Evolutionary conservation across 352 stramenopile species (phyloP).

Genomic region (Phytophthora idaei): DNA sequence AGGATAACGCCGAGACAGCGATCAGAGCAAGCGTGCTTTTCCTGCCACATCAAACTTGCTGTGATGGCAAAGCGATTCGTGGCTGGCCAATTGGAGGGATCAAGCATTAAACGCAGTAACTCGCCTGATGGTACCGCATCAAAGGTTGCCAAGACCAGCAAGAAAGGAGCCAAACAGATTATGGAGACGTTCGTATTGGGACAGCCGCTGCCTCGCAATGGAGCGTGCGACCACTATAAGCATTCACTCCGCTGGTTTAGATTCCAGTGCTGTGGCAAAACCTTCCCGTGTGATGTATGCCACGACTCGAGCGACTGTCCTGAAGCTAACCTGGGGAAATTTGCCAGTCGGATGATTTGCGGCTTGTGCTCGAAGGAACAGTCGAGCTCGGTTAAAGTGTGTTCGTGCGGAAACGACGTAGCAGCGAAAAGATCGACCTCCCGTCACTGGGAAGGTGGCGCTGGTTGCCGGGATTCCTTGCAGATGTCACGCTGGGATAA

Average conservation of each 20-base stretch:
- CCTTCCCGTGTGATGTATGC: slow-evolving; percentile 83
- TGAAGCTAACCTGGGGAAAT: slow-evolving; percentile 73
- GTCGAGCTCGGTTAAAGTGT: slow-evolving; percentile 74
- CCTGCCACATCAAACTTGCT: slow-evolving; percentile 81
- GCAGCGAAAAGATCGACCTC: slow-evolving; percentile 49
- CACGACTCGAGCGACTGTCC: slow-evolving; percentile 76
- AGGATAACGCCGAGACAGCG: slow-evolving; percentile 56
- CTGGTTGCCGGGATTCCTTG: slow-evolving; percentile 65
- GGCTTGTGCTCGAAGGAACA: slow-evolving; percentile 86
- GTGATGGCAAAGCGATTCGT: slow-evolving; percentile 68
- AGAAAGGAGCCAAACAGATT: slow-evolving; percentile 42
- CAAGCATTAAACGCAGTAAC: slow-evolving; percentile 24
- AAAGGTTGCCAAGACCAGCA: slow-evolving; percentile 39
- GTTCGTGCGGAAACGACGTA: slow-evolving; percentile 76
- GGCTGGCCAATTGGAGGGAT: slow-evolving; percentile 28
- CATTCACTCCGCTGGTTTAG: slow-evolving; percentile 84
- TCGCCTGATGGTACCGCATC: slow-evolving; percentile 7
- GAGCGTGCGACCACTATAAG: slow-evolving; percentile 79
- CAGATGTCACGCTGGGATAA: slow-evolving; percentile 72
- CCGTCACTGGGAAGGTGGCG: slow-evolving; percentile 79
- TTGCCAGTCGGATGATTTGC: slow-evolving; percentile 85
- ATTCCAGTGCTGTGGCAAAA: slow-evolving; percentile 87
- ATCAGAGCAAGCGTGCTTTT: slow-evolving; percentile 70
- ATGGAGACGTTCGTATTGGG: slow-evolving; percentile 68
- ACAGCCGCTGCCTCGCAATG: slow-evolving; percentile 72